Conservation (phyloP, 257 asterid genomes). For the Striga asiatica region DNA sequence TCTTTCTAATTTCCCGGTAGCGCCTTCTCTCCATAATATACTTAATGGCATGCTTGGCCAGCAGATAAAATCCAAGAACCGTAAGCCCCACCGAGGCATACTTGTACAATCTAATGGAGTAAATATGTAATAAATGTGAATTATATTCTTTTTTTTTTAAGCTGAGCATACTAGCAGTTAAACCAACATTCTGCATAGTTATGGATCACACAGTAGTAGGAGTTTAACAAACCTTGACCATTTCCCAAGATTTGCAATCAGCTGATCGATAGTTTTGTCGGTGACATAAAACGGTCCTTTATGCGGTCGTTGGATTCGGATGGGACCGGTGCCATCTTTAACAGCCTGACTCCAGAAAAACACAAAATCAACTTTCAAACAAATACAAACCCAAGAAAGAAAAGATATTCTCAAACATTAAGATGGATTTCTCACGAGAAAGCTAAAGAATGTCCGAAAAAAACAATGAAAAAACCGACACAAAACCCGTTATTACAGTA, state of each 20-base stretch:
- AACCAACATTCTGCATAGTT: background rate
- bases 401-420: slow-evolving; percentile 3
- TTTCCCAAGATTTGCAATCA: slow-evolving; percentile 88
- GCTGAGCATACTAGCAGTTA: no score
- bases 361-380: slow-evolving; percentile 6
- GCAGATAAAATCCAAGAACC: slow-evolving; percentile 66
- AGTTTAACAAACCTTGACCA: slow-evolving; percentile 72
- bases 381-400: slow-evolving; percentile 3
- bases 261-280: slow-evolving; percentile 82
- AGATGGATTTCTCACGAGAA: background rate
- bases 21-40: slow-evolving; percentile 80
- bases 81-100: slow-evolving; percentile 79
- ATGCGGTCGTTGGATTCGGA: slow-evolving; percentile 82
- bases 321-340: slow-evolving; percentile 78
- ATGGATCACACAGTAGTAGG: background rate
- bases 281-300: slow-evolving; percentile 96
- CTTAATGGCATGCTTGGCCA: slow-evolving; percentile 60
- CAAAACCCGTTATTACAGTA: background rate
- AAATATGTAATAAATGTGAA: background rate
- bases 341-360: slow-evolving; percentile 49
- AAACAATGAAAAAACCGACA: background rate
- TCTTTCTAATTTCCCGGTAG: slow-evolving; percentile 74
- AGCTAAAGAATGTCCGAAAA: no score
- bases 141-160: no score
- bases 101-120: slow-evolving; percentile 72